Evolutionary conservation across 1,284 basidiomycete genomes (phyloP).

Genomic region (Pterulicium gracile): DNA sequence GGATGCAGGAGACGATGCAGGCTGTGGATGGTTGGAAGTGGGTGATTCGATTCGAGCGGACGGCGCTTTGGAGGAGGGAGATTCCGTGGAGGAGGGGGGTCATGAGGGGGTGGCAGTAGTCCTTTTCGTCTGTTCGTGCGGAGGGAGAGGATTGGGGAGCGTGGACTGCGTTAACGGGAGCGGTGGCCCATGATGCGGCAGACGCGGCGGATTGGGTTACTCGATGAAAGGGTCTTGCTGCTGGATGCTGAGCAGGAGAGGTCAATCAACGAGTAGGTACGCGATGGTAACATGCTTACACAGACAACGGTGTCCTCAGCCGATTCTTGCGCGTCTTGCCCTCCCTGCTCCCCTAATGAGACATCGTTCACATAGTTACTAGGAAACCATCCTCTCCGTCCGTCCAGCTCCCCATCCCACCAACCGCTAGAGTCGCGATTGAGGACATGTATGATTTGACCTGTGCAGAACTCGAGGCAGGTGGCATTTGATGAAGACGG

Average conservation of each 20-base stretch:
- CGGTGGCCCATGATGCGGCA: constrained; percentile 42
- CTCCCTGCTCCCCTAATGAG: constrained; percentile 45
- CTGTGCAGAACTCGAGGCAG: constrained; percentile 81
- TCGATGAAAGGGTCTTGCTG: background rate
- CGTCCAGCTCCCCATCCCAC: constrained; percentile 96
- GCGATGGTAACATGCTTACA: background rate
- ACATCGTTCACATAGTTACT: constrained; percentile 77
- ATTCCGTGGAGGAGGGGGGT: constrained; percentile 76
- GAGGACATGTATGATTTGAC: constrained; percentile 85
- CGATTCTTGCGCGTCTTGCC: too few species aligned
- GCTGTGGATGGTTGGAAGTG: constrained; percentile 81
- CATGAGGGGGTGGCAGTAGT: constrained; percentile 65
- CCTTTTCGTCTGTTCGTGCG: constrained; percentile 25
- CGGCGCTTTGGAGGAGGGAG: constrained; percentile 78
- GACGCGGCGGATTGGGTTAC: constrained; percentile 34
- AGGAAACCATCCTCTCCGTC: constrained; percentile 95
- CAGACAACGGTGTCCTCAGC: background rate
- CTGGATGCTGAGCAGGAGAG: background rate
- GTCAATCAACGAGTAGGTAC: background rate
- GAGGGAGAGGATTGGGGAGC: constrained; percentile 27
- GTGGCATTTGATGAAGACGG: constrained; percentile 65
- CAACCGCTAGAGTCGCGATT: constrained; percentile 86
- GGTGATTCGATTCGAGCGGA: constrained; percentile 60
- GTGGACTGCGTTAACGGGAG: constrained; percentile 23
- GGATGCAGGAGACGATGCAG: constrained; percentile 90